These are phyloP conservation scores for Colletotrichum aenigma DNA, from an alignment of 2,329 filamentous ascomycete species.

Conservation along the genomic window DNA sequence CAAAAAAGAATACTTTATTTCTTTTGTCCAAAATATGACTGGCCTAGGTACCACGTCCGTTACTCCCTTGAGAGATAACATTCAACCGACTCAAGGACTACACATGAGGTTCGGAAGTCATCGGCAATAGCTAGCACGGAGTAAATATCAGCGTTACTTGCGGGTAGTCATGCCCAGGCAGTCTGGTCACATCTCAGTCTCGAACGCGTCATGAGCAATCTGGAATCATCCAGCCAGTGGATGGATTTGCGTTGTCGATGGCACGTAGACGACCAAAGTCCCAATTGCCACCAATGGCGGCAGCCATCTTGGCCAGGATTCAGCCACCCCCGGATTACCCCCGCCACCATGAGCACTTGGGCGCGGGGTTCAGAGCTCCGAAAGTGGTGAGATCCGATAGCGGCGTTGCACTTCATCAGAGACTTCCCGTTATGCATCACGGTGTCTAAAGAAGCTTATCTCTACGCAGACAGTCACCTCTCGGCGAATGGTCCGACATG, in stretches of 20 bases:
- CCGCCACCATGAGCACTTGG: neutral
- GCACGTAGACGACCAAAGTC: neutral
- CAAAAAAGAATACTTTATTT: too few relatives aligned
- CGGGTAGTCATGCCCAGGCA: neutral
- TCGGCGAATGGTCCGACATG: neutral
- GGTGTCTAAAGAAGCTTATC: neutral
- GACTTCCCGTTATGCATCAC: neutral
- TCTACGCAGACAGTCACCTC: rapidly evolving
- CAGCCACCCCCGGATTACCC: neutral
- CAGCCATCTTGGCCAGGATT: neutral
- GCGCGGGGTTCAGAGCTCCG: slow-evolving; percentile 7
- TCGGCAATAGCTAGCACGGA: neutral
- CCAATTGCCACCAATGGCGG: slow-evolving; percentile 9
- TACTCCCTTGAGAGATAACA: too few relatives aligned
- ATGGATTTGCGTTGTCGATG: neutral
- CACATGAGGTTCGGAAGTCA: neutral
- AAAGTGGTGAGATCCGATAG: neutral
- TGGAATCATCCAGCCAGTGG: neutral
- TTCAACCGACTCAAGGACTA: neutral
- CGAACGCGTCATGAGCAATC: neutral
- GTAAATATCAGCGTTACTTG: neutral
- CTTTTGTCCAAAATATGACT: too few relatives aligned
- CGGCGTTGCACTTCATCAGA: neutral
- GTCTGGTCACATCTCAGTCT: neutral
- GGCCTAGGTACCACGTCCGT: too few relatives aligned